A percentile compares a stretch with the other conserved stretches of the same genome.
phyloP scores from a whole-genome alignment of 2,329 filamentous ascomycete species.

The Exophiala xenobiotica region DNA sequence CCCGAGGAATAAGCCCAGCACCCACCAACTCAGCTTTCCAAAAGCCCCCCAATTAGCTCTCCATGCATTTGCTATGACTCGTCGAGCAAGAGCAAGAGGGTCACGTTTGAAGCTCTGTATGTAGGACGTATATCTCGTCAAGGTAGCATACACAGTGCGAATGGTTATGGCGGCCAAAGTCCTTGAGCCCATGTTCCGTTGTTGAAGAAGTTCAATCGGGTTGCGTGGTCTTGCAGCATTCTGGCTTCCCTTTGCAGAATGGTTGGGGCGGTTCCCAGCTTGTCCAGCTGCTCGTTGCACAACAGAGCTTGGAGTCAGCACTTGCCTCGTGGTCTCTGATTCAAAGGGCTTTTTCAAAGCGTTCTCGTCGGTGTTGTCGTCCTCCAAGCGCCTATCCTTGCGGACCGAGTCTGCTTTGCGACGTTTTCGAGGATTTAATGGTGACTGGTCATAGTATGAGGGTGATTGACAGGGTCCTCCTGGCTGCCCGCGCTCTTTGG shows the following conservation, averaged over 20 bases:
- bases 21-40: slow-evolving; percentile 39
- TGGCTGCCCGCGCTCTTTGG: neutral
- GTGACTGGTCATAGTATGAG: slow-evolving; percentile 6
- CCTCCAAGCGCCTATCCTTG: neutral
- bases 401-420: slow-evolving; percentile 16
- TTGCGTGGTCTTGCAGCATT: slow-evolving; percentile 4
- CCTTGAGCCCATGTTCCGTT: slow-evolving; percentile 20
- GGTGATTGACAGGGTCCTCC: neutral
- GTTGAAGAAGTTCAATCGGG: slow-evolving; percentile 26
- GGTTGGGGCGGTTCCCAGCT: neutral
- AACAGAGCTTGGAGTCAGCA: slow-evolving; percentile 4
- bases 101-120: slow-evolving; percentile 26
- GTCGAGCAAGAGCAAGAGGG: slow-evolving; percentile 32
- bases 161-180: slow-evolving; percentile 28
- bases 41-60: slow-evolving; percentile 34
- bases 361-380: neutral
- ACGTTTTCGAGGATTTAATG: slow-evolving; percentile 20
- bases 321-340: neutral
- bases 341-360: neutral
- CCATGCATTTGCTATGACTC: slow-evolving; percentile 39
- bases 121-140: slow-evolving; percentile 28
- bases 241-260: slow-evolving; percentile 3
- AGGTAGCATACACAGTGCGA: slow-evolving; percentile 29
- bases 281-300: neutral
- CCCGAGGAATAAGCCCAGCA: slow-evolving; percentile 37